These are phyloP conservation scores for Protomyces inouyei DNA, from an alignment of 1,139 yeast species.

Conservation along the genomic window DNA sequence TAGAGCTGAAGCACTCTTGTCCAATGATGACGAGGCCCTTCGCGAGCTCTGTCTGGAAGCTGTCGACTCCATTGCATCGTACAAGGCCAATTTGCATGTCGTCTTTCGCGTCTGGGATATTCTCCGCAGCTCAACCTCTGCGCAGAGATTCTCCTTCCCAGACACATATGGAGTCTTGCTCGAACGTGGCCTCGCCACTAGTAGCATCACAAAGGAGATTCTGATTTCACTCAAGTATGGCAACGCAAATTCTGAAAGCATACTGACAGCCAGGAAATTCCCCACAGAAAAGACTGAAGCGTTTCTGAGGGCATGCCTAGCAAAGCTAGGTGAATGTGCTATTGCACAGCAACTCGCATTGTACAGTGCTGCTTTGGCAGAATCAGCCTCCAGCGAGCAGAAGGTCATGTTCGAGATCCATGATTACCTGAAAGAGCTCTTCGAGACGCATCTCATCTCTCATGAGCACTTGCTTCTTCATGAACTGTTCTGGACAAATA, in stretches of 20 bases:
- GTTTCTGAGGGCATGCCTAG: neutral
- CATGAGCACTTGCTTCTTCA: constrained; percentile 23
- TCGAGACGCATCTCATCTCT: neutral
- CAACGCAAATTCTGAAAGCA: neutral
- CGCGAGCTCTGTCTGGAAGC: neutral
- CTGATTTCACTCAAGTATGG: constrained; percentile 10
- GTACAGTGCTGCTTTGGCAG: constrained; percentile 4
- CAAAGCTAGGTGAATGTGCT: neutral
- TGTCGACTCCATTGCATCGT: neutral
- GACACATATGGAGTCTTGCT: constrained; percentile 7
- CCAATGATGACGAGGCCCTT: neutral
- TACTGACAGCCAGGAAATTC: neutral
- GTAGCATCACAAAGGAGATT: neutral
- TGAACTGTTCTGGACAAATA: constrained; percentile 15
- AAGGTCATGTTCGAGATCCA: neutral
- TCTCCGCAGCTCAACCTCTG: neutral
- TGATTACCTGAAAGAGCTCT: neutral
- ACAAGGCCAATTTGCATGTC: neutral
- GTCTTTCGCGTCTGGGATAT: neutral
- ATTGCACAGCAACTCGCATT: neutral
- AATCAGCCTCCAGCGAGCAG: neutral
- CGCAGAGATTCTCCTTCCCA: neutral
- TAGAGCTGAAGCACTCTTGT: neutral
- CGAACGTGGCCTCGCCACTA: constrained; percentile 5
- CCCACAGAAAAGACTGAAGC: neutral